Conservation (phyloP, 495 filamentous ascomycete genomes). For the Trichocladium antarcticum region DNA sequence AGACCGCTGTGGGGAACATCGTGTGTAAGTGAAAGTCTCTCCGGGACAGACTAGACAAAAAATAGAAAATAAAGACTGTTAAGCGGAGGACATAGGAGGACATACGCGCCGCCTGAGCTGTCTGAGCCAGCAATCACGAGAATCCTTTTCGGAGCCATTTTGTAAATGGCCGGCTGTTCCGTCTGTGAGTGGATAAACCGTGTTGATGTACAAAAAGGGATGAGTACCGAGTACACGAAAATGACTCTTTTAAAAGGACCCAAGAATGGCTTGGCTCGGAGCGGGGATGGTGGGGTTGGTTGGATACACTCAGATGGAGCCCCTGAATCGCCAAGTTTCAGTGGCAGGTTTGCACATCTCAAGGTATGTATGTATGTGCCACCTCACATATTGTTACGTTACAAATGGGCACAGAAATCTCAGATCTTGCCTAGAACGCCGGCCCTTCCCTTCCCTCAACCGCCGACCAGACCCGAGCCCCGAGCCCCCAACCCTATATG, state of each 20-base stretch:
- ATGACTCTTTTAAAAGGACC: background rate
- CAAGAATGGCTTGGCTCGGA: background rate
- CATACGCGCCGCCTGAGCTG: slow-evolving; percentile 81
- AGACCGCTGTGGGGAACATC: slow-evolving; percentile 56
- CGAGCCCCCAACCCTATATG: slow-evolving; percentile 2
- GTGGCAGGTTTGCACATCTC: no score
- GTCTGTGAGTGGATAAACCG: background rate
- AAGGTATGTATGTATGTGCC: no score
- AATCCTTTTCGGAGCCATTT: slow-evolving; percentile 40
- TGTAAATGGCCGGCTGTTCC: background rate
- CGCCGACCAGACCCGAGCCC: background rate
- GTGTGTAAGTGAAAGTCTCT: slow-evolving; percentile 5
- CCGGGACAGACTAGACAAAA: background rate
- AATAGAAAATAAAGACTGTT: background rate
- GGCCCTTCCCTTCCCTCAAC: background rate
- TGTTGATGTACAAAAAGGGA: background rate
- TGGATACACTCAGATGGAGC: background rate
- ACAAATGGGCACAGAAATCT: background rate
- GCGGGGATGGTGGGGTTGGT: slow-evolving; percentile 11
- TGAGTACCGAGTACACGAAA: background rate
- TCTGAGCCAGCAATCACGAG: slow-evolving; percentile 86
- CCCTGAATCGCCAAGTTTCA: background rate
- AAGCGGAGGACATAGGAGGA: slow-evolving; percentile 10
- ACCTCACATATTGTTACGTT: no score
- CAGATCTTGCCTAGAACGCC: background rate